Evolutionary conservation across 495 filamentous ascomycete species (phyloP).

Genomic region (Niebla homalea): DNA sequence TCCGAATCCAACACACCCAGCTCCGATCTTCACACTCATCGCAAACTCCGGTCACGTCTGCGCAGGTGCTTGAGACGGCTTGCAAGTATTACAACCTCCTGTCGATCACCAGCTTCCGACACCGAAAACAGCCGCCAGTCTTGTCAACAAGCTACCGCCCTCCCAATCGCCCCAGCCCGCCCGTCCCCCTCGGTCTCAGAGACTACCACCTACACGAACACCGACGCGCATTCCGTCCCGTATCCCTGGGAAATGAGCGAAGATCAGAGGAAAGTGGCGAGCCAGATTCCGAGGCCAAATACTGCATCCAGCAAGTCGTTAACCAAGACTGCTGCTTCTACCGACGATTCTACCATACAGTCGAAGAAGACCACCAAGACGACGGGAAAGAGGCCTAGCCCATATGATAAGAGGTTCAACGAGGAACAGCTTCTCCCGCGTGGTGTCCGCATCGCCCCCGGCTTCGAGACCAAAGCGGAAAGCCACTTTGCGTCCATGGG

Average conservation of each 20-base stretch:
- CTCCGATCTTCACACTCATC: too few species aligned
- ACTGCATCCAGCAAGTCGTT: not conserved
- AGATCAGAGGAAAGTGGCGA: not conserved
- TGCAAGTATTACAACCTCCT: too few species aligned
- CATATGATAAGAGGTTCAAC: not conserved
- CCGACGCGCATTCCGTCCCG: not conserved
- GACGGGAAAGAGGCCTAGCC: not conserved
- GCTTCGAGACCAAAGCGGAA: too few species aligned
- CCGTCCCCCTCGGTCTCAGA: too few species aligned
- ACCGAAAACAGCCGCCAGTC: too few species aligned
- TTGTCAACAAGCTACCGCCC: too few species aligned
- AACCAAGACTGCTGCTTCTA: not conserved
- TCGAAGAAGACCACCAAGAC: not conserved
- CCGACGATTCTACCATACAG: not conserved
- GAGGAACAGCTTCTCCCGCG: not conserved
- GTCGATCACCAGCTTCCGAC: too few species aligned
- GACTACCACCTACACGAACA: not conserved
- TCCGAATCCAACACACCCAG: too few species aligned
- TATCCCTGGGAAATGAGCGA: not conserved
- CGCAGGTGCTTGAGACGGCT: too few species aligned
- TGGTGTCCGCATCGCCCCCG: not conserved
- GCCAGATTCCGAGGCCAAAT: not conserved
- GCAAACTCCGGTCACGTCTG: too few species aligned
- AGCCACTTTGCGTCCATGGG: not conserved
- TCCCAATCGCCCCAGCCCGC: too few species aligned